These are phyloP conservation scores for Ammopiptanthus mongolicus DNA, from an alignment of 306 rosid species.

Conservation along the genomic window DNA sequence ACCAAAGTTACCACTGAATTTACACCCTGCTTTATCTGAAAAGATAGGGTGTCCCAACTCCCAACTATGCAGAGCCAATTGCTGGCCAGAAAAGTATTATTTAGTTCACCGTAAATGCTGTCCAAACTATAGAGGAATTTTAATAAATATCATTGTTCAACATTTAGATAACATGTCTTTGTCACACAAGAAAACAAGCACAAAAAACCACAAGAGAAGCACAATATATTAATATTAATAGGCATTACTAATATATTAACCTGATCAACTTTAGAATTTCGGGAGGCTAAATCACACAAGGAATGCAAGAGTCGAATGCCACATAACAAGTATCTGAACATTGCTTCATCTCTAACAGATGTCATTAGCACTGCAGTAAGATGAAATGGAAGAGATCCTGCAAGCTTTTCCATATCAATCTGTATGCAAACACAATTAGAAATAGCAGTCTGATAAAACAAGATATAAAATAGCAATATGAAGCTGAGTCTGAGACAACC, in stretches of 20 bases:
- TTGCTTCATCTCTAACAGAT: slow-evolving; percentile 51
- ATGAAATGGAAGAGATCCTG: slow-evolving; percentile 73
- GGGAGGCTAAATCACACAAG: slow-evolving; percentile 84
- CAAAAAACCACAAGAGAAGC: slow-evolving; percentile 4
- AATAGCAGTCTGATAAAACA: slow-evolving; percentile 14
- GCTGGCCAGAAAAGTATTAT: neutral
- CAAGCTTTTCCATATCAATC: slow-evolving; percentile 90
- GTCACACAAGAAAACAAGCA: slow-evolving; percentile 10
- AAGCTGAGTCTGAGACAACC: slow-evolving; percentile 40
- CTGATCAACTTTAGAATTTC: slow-evolving; percentile 83
- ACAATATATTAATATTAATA: slow-evolving; percentile 4
- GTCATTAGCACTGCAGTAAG: slow-evolving; percentile 60
- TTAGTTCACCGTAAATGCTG: neutral
- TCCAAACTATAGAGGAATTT: neutral
- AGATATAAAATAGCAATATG: slow-evolving; percentile 14
- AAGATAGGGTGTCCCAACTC: slow-evolving; percentile 1
- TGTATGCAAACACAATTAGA: slow-evolving; percentile 37
- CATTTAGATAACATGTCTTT: neutral
- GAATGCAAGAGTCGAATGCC: slow-evolving; percentile 86
- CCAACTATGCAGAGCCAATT: neutral
- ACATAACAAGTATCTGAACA: slow-evolving; percentile 57
- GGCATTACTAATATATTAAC: slow-evolving; percentile 33
- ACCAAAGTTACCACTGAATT: slow-evolving; percentile 11
- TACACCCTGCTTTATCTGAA: slow-evolving; percentile 10
- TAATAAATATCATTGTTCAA: slow-evolving; percentile 16